Percentiles rank a stretch among this genome's conserved stretches.
Evolutionary conservation across 306 rosid genomes (phyloP).

Genomic region (Sophora flavescens): DNA sequence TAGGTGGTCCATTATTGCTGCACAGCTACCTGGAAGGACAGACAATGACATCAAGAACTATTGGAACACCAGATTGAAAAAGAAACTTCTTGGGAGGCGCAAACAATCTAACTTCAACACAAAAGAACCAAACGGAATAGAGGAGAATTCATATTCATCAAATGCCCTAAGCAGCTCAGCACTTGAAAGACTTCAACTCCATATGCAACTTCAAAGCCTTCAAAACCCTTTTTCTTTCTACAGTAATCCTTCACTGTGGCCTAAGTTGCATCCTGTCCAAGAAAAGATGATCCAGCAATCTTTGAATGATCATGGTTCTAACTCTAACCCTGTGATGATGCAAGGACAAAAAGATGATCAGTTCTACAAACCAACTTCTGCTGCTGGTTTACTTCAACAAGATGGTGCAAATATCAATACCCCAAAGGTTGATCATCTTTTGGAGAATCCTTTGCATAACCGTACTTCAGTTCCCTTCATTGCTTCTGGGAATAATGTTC

Average conservation of each 20-base stretch:
- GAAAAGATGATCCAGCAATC: slow-evolving; percentile 75
- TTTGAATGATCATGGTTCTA: slow-evolving; percentile 43
- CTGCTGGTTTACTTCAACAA: slow-evolving; percentile 35
- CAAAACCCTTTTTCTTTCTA: slow-evolving; percentile 82
- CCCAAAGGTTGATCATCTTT: slow-evolving; percentile 40
- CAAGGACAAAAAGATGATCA: slow-evolving; percentile 46
- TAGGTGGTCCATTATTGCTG: slow-evolving; percentile 99
- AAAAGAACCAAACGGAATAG: slow-evolving; percentile 52
- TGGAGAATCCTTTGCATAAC: slow-evolving; percentile 51
- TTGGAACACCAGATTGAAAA: slow-evolving; percentile 96
- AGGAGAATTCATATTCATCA: slow-evolving; percentile 49
- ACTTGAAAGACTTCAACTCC: slow-evolving; percentile 93
- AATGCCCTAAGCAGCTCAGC: slow-evolving; percentile 79
- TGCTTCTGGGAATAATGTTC: slow-evolving; percentile 41
- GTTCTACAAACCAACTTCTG: slow-evolving; percentile 36
- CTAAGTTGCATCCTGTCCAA: slow-evolving; percentile 83
- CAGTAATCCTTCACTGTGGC: slow-evolving; percentile 77
- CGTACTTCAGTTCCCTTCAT: slow-evolving; percentile 34
- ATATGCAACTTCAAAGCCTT: slow-evolving; percentile 88
- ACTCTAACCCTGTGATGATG: slow-evolving; percentile 49
- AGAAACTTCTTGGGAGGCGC: slow-evolving; percentile 87
- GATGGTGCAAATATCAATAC: slow-evolving; percentile 42
- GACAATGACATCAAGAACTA: slow-evolving; percentile 97
- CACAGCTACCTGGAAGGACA: slow-evolving; percentile 98
- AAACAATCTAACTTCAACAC: slow-evolving; percentile 60